Conservation (phyloP, 352 stramenopile genomes). For the Globisporangium megalacanthum region DNA sequence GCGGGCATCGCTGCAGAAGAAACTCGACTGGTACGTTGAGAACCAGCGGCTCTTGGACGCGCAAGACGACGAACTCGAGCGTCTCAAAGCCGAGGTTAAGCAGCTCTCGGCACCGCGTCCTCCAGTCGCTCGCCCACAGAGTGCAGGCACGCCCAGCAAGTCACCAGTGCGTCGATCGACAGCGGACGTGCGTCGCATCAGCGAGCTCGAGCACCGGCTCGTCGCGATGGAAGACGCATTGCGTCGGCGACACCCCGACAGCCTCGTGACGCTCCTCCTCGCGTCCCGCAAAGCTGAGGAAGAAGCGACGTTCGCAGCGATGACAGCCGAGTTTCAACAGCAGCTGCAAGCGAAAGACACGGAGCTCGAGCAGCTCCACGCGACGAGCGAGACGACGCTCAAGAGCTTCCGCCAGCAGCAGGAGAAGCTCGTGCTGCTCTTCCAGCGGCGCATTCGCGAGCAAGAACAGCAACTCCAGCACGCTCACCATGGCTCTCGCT, state of each 20-base stretch:
- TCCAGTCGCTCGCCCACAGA: background rate
- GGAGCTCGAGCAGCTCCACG: constrained; percentile 48
- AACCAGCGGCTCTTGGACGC: constrained; percentile 79
- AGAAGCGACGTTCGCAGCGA: constrained; percentile 37
- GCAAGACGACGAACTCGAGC: constrained; percentile 57
- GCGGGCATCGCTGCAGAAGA: constrained; percentile 59
- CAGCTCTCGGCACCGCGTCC: constrained; percentile 1
- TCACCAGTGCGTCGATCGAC: constrained; percentile 21
- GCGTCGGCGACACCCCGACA: constrained; percentile 69
- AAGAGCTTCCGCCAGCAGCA: constrained; percentile 75
- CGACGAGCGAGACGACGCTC: constrained; percentile 49
- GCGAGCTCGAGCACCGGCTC: constrained; percentile 62
- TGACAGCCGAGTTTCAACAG: constrained; percentile 30
- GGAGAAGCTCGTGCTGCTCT: constrained; percentile 68
- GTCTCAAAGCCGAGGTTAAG: constrained; percentile 21
- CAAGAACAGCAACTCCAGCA: constrained; percentile 34
- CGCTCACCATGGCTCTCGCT: background rate
- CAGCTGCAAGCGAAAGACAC: constrained; percentile 35
- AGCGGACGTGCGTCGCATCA: constrained; percentile 66
- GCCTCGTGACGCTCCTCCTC: constrained; percentile 72
- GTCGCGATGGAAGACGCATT: constrained; percentile 74
- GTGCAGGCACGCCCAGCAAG: background rate
- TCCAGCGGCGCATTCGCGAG: constrained; percentile 53
- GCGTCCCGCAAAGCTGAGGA: constrained; percentile 61
- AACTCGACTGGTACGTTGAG: constrained; percentile 81